phyloP scores from a whole-genome alignment of 2,329 filamentous ascomycete species.

The Aaosphaeria arxii region DNA sequence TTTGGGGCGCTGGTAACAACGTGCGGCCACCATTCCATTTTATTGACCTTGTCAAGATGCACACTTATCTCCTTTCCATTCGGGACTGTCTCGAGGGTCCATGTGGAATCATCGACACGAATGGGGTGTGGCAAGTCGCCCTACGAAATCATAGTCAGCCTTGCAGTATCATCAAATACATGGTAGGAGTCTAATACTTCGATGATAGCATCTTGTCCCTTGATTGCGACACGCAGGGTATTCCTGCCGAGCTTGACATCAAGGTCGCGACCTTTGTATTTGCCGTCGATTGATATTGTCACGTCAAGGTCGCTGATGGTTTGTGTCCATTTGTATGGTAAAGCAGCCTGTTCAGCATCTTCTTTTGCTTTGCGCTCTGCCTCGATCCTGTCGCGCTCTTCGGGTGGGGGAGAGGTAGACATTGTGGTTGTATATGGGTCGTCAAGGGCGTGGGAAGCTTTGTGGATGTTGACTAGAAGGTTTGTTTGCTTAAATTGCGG shows the following conservation, averaged over 20 bases:
- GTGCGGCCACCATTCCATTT: conserved; percentile 98
- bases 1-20: conserved; percentile 82
- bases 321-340: conserved; percentile 98
- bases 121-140: conserved; percentile 81
- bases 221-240: conserved; percentile 75
- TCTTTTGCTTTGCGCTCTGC: conserved; percentile 67
- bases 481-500: conserved; percentile 1
- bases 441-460: background rate
- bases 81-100: conserved; percentile 75
- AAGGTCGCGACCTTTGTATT: conserved; percentile 80
- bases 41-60: conserved; percentile 92
- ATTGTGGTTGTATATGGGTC: conserved; percentile 13
- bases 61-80: conserved; percentile 73
- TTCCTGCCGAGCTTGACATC: conserved; percentile 79
- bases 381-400: conserved; percentile 55
- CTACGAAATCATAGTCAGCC: conserved; percentile 44
- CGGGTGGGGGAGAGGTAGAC: conserved; percentile 47
- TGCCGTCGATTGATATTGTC: conserved; percentile 72
- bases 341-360: conserved; percentile 78
- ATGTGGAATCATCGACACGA: conserved; percentile 82
- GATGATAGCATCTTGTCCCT: conserved; percentile 83
- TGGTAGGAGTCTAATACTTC: conserved; percentile 52
- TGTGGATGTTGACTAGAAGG: conserved; percentile 1
- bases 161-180: conserved; percentile 5
- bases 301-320: conserved; percentile 86